A percentile compares a stretch with the other conserved stretches of the same genome.
Conservation (phyloP, 176 grass and related monocot genomes). For the Coix lacrymajobi region DNA sequence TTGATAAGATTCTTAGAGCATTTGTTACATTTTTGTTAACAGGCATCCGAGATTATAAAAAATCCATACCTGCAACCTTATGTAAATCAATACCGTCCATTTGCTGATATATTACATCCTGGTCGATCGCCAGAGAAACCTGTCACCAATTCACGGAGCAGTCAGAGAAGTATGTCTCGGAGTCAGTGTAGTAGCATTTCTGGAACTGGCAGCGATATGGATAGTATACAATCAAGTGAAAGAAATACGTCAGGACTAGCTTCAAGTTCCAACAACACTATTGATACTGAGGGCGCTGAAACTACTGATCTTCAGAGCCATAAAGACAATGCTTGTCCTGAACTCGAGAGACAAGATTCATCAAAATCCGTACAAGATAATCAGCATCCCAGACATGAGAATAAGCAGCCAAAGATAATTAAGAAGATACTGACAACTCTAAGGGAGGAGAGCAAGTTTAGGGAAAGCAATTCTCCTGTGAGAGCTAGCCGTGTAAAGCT, state of each 20-base stretch:
- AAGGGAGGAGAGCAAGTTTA: constrained; percentile 65
- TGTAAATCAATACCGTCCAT: constrained; percentile 58
- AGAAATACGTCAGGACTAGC: constrained; percentile 44
- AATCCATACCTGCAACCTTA: constrained; percentile 73
- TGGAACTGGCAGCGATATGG: constrained; percentile 76
- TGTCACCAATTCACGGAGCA: constrained; percentile 34
- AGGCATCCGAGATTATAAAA: constrained; percentile 92
- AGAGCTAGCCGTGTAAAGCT: constrained; percentile 56
- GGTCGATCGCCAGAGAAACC: constrained; percentile 49
- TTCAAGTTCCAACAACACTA: constrained; percentile 39
- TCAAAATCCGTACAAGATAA: constrained; percentile 46
- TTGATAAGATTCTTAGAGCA: constrained; percentile 25
- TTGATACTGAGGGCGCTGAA: constrained; percentile 38
- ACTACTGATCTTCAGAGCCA: constrained; percentile 34
- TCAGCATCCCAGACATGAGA: constrained; percentile 42
- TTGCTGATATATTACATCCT: constrained; percentile 34
- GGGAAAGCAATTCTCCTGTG: constrained; percentile 67
- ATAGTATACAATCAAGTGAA: constrained; percentile 72
- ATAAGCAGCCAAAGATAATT: constrained; percentile 68
- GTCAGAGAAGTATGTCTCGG: constrained; percentile 73
- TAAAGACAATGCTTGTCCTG: constrained; percentile 32
- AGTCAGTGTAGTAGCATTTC: constrained; percentile 82
- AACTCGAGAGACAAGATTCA: constrained; percentile 51
- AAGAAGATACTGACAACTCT: constrained; percentile 67
- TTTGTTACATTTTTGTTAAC: constrained; percentile 31